Percentiles rank a stretch among this genome's conserved stretches.
Evolutionary conservation across 495 filamentous ascomycete genomes (phyloP).

Genomic region (Hypoxylon subgilvum): DNA sequence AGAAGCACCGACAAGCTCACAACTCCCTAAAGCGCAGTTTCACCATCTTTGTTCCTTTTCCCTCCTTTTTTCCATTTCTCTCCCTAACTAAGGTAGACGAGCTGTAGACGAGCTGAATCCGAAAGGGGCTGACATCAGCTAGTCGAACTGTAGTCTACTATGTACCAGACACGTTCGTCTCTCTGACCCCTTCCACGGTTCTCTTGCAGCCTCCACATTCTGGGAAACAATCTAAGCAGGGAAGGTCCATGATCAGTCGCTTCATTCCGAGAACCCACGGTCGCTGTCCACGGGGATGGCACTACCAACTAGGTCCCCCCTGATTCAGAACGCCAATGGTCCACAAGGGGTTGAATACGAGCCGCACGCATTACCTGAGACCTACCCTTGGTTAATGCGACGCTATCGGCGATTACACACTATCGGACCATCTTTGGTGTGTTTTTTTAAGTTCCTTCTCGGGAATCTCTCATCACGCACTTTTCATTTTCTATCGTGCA

Average conservation of each 20-base stretch:
- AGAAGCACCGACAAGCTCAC: conserved; percentile 7
- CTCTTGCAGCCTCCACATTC: not conserved
- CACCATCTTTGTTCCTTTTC: conserved; percentile 1
- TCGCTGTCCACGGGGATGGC: conserved; percentile 19
- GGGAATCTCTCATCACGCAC: conserved; percentile 19
- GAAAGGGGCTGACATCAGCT: too few species aligned
- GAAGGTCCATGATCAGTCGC: conserved; percentile 12
- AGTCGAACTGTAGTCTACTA: not conserved
- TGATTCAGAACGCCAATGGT: conserved; percentile 9
- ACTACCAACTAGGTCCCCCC: conserved; percentile 1
- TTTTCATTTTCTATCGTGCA: too few species aligned
- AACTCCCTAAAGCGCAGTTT: conserved; percentile 3
- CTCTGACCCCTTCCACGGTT: not conserved
- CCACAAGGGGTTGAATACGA: conserved; percentile 31
- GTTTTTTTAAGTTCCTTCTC: conserved; percentile 6
- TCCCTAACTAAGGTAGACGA: not conserved
- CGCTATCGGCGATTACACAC: conserved; percentile 12
- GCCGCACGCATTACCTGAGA: conserved; percentile 40
- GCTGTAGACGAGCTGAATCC: not conserved
- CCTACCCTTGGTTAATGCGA: conserved; percentile 39
- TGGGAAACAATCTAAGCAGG: conserved; percentile 7
- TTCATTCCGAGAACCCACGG: conserved; percentile 26
- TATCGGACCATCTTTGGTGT: conserved; percentile 23
- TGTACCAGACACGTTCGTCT: not conserved
- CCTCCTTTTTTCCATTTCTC: not conserved